Evolutionary conservation across 2,329 filamentous ascomycete genomes (phyloP).

Genomic region (Aspergillus tamarii): DNA sequence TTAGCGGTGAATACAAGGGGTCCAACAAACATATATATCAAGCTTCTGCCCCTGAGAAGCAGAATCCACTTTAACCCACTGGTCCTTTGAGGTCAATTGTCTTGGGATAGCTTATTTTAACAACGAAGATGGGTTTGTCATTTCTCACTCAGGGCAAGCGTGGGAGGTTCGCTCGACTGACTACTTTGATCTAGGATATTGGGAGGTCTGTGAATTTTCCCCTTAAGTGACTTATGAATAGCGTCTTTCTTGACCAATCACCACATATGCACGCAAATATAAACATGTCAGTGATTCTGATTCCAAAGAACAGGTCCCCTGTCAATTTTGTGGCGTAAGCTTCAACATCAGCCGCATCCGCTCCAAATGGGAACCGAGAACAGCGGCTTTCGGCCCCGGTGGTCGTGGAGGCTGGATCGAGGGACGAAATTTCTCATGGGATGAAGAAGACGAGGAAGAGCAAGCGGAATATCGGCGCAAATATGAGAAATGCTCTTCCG

Average conservation of each 20-base stretch:
- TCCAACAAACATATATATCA: not conserved
- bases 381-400: not conserved
- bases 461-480: not conserved
- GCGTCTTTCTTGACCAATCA: not conserved
- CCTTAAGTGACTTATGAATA: no score
- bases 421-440: not conserved
- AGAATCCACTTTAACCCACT: not conserved
- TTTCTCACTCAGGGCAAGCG: not conserved
- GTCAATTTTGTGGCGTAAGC: not conserved
- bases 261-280: not conserved
- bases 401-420: not conserved
- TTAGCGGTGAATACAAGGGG: not conserved
- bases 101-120: not conserved
- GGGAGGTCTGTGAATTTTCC: not conserved
- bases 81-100: not conserved
- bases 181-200: not conserved
- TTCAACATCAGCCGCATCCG: not conserved
- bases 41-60: not conserved
- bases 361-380: not conserved
- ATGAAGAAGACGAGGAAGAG: not conserved
- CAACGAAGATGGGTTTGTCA: not conserved
- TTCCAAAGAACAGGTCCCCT: not conserved
- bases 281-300: not conserved
- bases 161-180: accelerated
- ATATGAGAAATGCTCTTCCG: not conserved